These are phyloP conservation scores for Posidonia australis DNA, from an alignment of 106 monocot genomes.

Conservation along the genomic window DNA sequence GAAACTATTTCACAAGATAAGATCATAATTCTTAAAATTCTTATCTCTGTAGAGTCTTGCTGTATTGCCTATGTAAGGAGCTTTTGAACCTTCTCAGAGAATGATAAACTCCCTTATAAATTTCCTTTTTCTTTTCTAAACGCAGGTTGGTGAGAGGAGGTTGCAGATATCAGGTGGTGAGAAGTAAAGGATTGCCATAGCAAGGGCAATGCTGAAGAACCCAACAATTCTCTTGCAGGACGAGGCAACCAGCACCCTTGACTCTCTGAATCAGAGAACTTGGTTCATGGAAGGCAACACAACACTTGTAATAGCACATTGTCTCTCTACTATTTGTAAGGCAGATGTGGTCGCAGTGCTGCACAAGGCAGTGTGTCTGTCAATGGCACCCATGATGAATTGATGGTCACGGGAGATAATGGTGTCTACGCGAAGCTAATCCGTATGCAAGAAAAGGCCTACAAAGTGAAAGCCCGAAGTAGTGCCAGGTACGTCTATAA, in stretches of 20 bases:
- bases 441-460: constrained; percentile 80
- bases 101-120: too few relatives aligned
- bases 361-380: constrained; percentile 62
- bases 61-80: too few relatives aligned
- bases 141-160: constrained; percentile 84
- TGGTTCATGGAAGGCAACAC: constrained; percentile 95
- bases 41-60: too few relatives aligned
- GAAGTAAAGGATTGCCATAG: constrained; percentile 95
- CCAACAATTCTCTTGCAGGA: constrained; percentile 88
- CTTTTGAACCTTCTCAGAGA: too few relatives aligned
- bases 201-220: constrained; percentile 95
- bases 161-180: constrained; percentile 93
- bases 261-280: constrained; percentile 97
- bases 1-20: too few relatives aligned
- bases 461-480: constrained; percentile 62
- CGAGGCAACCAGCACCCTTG: constrained; percentile 93
- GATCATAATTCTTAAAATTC: too few relatives aligned
- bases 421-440: constrained; percentile 80
- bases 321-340: constrained; percentile 88
- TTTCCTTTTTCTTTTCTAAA: not conserved
- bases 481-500: constrained; percentile 27
- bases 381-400: constrained; percentile 84
- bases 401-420: constrained; percentile 60
- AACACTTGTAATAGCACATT: constrained; percentile 94
- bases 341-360: constrained; percentile 75